Evolutionary conservation across 192 early-diverging fungal genomes (phyloP), one percentile per base, ranked within the genome.

Genomic region (Helicostylum pulchrum): DNA sequence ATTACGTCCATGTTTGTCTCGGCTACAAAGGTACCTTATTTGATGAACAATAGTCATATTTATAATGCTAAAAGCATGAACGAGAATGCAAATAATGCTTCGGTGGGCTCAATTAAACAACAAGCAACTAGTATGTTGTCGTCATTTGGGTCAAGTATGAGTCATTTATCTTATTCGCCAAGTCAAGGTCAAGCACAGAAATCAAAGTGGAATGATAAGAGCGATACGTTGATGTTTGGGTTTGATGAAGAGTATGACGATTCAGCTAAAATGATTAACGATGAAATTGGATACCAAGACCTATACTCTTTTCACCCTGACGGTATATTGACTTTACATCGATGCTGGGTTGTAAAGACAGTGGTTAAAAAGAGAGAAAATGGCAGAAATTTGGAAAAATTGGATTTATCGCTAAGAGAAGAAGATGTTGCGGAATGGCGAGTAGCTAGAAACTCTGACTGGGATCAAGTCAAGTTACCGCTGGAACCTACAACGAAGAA

Each of bases 391-490:
- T 67, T 78, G 42, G 81, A 77, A 45, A 74, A 73, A 15, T 73
- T 76, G n/a, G 83, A 81, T 26, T 62, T 85, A 49, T 65, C 73
- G 8, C 56, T 83, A 19, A 71, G 71, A 53, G 72, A 78, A 55
- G 81, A 83, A 53, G 83, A 85, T 70, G 71, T 85, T 7, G 83
- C 81, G 11, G 83, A 85, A 51, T 85, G 83, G 83, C 64, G 68
- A 31, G 43, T 85, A 23, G 67, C 76, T 26, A 69, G 83, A 14
- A 61, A 60, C 36, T n/a, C 53, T 3, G 71, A 81, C 53, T 85
- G 83, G 83, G 53, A 60, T 17, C 48, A 76, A 19, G 81, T 85
- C 32, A 81, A 67, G 20, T 56, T 68, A 0, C 66, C 69, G 0
- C 26, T 72, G 1, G n/a, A 17, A 46, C 19, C 56, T 4, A 43